Evolutionary conservation across 441 rosid species (phyloP), one percentile per base, ranked within the genome.

Genomic region (Erodium moschatum): DNA sequence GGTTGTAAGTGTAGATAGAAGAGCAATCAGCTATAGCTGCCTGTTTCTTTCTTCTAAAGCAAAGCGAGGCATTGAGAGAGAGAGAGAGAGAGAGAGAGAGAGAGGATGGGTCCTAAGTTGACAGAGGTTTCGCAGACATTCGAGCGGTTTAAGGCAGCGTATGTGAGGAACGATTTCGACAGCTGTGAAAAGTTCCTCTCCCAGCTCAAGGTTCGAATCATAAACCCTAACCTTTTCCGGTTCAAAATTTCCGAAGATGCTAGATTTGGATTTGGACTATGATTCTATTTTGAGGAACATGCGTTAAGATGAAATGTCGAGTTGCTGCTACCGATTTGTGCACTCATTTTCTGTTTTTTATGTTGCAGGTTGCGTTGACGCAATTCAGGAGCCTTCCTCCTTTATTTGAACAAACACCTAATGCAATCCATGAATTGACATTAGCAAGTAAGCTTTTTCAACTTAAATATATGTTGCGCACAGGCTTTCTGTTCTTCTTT

Each of bases 351-450:
- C 40, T 35, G 40, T 16, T 16, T 8, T 68, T 54, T 33, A 19
- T 65, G 13, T 60, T 80, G 0, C 77, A 91, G 97, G 97, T 91
- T 65, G 67, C 83, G 82, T 81, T 93, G 63, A 93, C 96, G 1
- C 87, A 81, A n/a, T 91, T 89, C 78, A 78, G 73, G 38, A 89
- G 97, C 79, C 86, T 93, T 65, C 96, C 98, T 3, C 96, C 98
- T 0, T 81, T 93, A 84, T 91, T 91, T 63, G 89, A 91, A 76
- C 77, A 70, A 64, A 86, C 96, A 0, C 91, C 93, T 11, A 78
- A 83, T 66, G 87, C 96, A 3, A 72, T 77, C 71, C 80, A 74
- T 44, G 97, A 93, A 67, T 77, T 93, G 80, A 83, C 84, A 0
- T 67, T 89, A 78, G 98, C 96, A 42, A 89, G 98, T 93, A 87